phyloP scores from a whole-genome alignment of 768 basidiomycete genomes.

The Termitomyces sp. region DNA sequence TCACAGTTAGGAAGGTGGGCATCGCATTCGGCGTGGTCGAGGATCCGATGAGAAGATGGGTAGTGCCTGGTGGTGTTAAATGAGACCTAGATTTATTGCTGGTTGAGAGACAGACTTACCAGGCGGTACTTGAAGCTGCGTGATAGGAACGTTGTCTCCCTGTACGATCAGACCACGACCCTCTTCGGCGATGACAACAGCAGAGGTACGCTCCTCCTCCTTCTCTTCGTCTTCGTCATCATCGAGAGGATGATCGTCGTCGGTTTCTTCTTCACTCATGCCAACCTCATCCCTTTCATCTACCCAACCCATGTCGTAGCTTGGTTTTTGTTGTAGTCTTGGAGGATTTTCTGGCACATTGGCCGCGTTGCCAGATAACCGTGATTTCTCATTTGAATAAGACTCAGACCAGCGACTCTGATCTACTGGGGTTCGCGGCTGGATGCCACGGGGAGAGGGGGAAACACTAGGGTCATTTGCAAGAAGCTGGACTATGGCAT shows the following conservation, averaged over 20 bases:
- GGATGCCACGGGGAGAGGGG: constrained; percentile 36
- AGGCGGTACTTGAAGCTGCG: constrained; percentile 59
- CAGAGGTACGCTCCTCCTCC: constrained; percentile 70
- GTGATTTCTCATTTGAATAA: constrained; percentile 61
- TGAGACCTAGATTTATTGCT: not conserved
- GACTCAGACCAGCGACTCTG: constrained; percentile 71
- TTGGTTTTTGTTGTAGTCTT: constrained; percentile 56
- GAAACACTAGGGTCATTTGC: constrained; percentile 44
- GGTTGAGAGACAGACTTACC: constrained; percentile 44
- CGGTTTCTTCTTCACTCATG: constrained; percentile 31
- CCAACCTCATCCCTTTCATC: constrained; percentile 46
- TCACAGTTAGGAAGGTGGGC: constrained; percentile 64
- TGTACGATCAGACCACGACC: constrained; percentile 80
- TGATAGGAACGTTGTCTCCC: constrained; percentile 56
- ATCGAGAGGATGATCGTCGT: constrained; percentile 32
- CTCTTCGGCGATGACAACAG: constrained; percentile 76
- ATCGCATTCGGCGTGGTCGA: constrained; percentile 74
- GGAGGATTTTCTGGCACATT: constrained; percentile 39
- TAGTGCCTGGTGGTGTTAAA: constrained; percentile 59
- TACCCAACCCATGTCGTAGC: constrained; percentile 75
- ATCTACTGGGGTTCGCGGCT: constrained; percentile 51
- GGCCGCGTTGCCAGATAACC: constrained; percentile 46
- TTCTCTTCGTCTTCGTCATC: constrained; percentile 47
- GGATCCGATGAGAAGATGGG: constrained; percentile 87
- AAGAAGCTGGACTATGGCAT: constrained; percentile 58